A percentile compares a stretch with the other conserved stretches of the same genome.
These are phyloP conservation scores for Ambrosia artemisiifolia DNA, from an alignment of 129 eudicot genomes.

Conservation along the genomic window DNA sequence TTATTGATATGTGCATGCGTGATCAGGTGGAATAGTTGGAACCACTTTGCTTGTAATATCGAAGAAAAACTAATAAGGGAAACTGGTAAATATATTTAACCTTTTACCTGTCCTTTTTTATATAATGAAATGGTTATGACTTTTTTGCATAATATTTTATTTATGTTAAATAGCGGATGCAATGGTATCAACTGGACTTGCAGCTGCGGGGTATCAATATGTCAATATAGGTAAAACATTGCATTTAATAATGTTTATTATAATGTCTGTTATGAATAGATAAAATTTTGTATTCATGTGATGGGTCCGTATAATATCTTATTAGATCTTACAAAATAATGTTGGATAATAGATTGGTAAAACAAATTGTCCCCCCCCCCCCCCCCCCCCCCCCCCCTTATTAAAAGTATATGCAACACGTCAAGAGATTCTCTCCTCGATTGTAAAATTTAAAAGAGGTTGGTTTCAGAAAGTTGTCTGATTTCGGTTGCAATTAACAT, in stretches of 20 bases:
- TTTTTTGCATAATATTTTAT: neutral
- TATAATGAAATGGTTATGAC: neutral
- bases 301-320: conserved; percentile 31
- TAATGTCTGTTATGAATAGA: conserved; percentile 3
- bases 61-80: conserved; percentile 63
- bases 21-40: conserved; percentile 97
- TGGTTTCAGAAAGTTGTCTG: neutral
- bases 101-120: neutral
- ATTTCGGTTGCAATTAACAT: neutral
- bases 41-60: conserved; percentile 69
- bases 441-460: too few relatives aligned
- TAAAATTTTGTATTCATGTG: conserved; percentile 18
- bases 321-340: conserved; percentile 18
- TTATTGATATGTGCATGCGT: neutral
- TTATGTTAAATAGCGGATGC: conserved; percentile 60
- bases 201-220: conserved; percentile 65
- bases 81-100: conserved; percentile 50
- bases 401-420: neutral
- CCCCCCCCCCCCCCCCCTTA: neutral
- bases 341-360: neutral
- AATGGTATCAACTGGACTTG: conserved; percentile 73
- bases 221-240: conserved; percentile 58
- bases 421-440: neutral
- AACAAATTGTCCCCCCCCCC: neutral
- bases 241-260: neutral